These are phyloP conservation scores for Fusarium beomiforme DNA, from an alignment of 2,329 filamentous ascomycete genomes.

Conservation along the genomic window DNA sequence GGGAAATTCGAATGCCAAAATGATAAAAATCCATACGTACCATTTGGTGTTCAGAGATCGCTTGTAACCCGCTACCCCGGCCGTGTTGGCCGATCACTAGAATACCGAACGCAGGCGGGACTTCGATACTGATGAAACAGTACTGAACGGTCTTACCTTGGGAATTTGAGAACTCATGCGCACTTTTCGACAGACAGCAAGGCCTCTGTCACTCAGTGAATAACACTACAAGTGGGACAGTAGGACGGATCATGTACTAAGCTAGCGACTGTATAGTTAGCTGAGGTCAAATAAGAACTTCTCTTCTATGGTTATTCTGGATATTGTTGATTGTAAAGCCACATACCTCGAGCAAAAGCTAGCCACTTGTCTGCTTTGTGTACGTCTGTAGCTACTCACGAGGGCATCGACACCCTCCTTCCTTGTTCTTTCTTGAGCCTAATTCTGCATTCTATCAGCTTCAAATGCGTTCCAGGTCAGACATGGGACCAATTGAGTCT, in stretches of 20 bases:
- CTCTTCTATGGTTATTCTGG: not conserved
- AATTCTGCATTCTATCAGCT: slow-evolving; percentile 11
- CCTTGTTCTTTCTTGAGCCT: not conserved
- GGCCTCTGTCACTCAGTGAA: slow-evolving; percentile 20
- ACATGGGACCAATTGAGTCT: not conserved
- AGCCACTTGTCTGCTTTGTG: not conserved
- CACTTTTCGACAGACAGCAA: slow-evolving; percentile 27
- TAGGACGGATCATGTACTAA: slow-evolving; percentile 14
- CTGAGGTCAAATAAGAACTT: not conserved
- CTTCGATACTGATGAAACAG: not conserved
- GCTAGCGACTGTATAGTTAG: not conserved
- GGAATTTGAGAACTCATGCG: slow-evolving; percentile 48
- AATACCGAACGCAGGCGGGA: not conserved
- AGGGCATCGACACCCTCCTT: not conserved
- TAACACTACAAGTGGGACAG: slow-evolving; percentile 1
- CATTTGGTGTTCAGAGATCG: not conserved
- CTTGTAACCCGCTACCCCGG: not conserved
- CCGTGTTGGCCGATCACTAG: not conserved
- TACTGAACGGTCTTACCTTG: slow-evolving; percentile 40
- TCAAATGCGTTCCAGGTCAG: not conserved
- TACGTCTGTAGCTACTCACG: not conserved
- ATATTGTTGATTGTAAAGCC: not conserved
- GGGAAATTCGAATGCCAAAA: not conserved
- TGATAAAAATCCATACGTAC: slow-evolving; percentile 20
- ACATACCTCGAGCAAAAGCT: not conserved